Percentiles rank a stretch among this genome's conserved stretches.
Conservation (phyloP, 2,329 filamentous ascomycete species). For the Penicillium polonicum region DNA sequence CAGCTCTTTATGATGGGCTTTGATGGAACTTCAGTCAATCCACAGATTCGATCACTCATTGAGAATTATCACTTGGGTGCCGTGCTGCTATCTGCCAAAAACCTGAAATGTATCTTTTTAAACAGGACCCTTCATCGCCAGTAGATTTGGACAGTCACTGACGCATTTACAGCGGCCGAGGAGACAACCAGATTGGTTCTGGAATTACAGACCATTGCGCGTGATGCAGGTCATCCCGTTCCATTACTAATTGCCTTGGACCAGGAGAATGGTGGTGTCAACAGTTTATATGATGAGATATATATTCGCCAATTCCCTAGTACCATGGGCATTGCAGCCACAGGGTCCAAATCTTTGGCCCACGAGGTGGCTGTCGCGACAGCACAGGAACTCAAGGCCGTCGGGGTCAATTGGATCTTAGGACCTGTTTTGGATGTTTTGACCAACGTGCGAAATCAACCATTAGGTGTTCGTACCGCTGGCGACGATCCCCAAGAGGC, state of each 20-base stretch:
- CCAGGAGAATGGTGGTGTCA: slow-evolving; percentile 97
- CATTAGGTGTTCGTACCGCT: slow-evolving; percentile 81
- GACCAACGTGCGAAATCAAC: slow-evolving; percentile 88
- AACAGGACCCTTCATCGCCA: neutral
- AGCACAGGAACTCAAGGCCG: slow-evolving; percentile 85
- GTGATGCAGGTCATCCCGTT: slow-evolving; percentile 82
- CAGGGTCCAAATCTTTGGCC: slow-evolving; percentile 78
- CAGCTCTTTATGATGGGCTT: slow-evolving; percentile 68
- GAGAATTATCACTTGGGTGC: slow-evolving; percentile 77
- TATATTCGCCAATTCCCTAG: slow-evolving; percentile 96
- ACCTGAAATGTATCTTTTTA: slow-evolving; percentile 61
- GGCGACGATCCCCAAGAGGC: slow-evolving; percentile 95
- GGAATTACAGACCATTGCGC: slow-evolving; percentile 88
- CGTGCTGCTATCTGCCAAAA: slow-evolving; percentile 67
- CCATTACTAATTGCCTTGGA: slow-evolving; percentile 89
- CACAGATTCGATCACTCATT: slow-evolving; percentile 62
- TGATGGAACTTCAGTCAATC: slow-evolving; percentile 62
- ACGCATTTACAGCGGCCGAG: slow-evolving; percentile 67
- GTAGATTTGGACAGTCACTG: neutral
- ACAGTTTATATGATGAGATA: slow-evolving; percentile 92
- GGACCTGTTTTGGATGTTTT: slow-evolving; percentile 91
- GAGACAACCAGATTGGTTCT: slow-evolving; percentile 85
- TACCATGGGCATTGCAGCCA: slow-evolving; percentile 94
- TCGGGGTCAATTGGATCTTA: slow-evolving; percentile 93
- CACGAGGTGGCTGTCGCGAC: slow-evolving; percentile 92